phyloP scores from a whole-genome alignment of 73 alveolate genomes.

The Paramecium sonneborni region DNA sequence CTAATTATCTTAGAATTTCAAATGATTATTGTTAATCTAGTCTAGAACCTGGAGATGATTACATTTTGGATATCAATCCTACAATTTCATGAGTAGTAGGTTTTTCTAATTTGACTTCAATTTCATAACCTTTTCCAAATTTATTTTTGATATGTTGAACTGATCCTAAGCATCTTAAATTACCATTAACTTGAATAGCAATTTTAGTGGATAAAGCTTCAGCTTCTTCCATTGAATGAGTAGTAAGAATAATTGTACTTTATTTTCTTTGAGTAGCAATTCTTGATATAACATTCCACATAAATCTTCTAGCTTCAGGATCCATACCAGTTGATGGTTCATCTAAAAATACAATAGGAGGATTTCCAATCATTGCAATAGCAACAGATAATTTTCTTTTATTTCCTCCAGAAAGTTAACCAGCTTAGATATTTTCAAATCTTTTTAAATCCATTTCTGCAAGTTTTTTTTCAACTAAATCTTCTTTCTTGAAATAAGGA shows the following conservation, averaged over 20 bases:
- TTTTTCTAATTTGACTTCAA: conserved; percentile 79
- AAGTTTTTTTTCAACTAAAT: conserved; percentile 79
- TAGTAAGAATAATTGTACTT: conserved; percentile 88
- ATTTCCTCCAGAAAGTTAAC: conserved; percentile 96
- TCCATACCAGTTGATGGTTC: conserved; percentile 99
- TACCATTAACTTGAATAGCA: conserved; percentile 98
- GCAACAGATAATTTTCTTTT: conserved; percentile 98
- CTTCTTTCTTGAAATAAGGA: conserved; percentile 72
- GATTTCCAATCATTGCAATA: conserved; percentile 98
- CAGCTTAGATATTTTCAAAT: conserved; percentile 86
- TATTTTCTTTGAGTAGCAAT: conserved; percentile 94
- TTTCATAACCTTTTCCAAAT: conserved; percentile 95
- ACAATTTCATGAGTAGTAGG: conserved; percentile 75
- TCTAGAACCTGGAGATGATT: conserved; percentile 41
- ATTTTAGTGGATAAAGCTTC: conserved; percentile 91
- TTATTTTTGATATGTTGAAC: conserved; percentile 90
- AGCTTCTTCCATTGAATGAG: conserved; percentile 98
- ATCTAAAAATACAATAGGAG: conserved; percentile 97
- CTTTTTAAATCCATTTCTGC: conserved; percentile 88
- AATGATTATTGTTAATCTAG: conserved; percentile 25
- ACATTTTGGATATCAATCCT: conserved; percentile 41
- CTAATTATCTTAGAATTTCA: background rate
- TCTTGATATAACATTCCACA: conserved; percentile 97
- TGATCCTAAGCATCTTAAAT: conserved; percentile 91
- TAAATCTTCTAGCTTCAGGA: conserved; percentile 97